Conservation (phyloP, 2,329 filamentous ascomycete genomes). For the Diaporthe vexans region DNA sequence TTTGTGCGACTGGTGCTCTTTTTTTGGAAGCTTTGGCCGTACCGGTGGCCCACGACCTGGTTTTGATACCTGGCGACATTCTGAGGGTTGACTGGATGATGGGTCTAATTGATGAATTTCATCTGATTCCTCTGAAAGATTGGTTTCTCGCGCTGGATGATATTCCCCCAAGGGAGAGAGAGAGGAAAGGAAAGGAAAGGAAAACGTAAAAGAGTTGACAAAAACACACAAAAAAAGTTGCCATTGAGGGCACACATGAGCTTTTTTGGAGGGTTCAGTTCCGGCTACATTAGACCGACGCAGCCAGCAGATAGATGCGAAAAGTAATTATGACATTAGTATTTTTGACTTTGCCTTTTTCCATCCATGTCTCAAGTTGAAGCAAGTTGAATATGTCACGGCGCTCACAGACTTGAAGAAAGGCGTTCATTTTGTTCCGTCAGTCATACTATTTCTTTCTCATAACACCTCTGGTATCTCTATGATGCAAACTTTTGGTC, state of each 20-base stretch:
- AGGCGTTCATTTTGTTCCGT: not conserved
- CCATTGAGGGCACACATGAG: not conserved
- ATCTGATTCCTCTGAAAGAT: not conserved
- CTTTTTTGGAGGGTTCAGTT: not conserved
- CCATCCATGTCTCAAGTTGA: too few relatives aligned
- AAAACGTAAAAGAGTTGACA: not conserved
- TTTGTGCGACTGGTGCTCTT: not conserved
- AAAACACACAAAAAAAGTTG: not conserved
- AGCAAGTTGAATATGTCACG: too few relatives aligned
- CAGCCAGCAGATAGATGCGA: conserved; percentile 13
- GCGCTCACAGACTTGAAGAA: too few relatives aligned
- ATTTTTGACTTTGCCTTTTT: not conserved
- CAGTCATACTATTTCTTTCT: not conserved
- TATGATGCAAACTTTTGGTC: conserved; percentile 18
- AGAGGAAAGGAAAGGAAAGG: not conserved
- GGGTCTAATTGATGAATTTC: not conserved
- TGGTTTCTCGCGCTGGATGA: not conserved
- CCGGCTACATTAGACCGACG: conserved; percentile 1
- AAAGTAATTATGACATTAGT: not conserved
- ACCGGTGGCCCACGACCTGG: not conserved
- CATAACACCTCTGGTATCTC: conserved; percentile 40
- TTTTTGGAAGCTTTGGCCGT: not conserved
- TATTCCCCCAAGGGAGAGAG: not conserved
- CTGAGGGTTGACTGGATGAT: not conserved
- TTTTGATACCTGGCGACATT: not conserved